Evolutionary conservation across 1,284 basidiomycete genomes (phyloP).

Genomic region (Ustilago loliicola): DNA sequence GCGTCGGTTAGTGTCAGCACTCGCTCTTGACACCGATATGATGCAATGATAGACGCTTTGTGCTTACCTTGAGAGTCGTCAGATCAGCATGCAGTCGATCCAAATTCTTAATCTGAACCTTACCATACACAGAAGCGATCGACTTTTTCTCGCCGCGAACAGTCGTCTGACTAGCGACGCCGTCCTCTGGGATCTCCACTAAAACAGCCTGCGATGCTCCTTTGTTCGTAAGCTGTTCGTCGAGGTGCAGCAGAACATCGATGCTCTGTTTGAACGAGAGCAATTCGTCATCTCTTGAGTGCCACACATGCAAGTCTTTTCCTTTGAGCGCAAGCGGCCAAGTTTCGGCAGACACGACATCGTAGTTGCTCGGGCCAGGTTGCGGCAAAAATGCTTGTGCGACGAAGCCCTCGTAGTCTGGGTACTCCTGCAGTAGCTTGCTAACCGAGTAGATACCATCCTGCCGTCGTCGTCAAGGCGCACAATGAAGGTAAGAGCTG

Average conservation of each 20-base stretch:
- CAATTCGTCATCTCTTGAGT: conserved; percentile 44
- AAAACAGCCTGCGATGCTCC: neutral
- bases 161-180: conserved; percentile 22
- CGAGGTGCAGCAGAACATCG: conserved; percentile 29
- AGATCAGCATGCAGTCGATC: conserved; percentile 23
- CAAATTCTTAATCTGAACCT: conserved; percentile 17
- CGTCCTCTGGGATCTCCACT: conserved; percentile 31
- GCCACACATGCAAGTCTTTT: conserved; percentile 41
- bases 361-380: conserved; percentile 36
- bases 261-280: conserved; percentile 48
- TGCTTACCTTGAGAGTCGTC: conserved; percentile 26
- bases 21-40: neutral
- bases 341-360: conserved; percentile 32
- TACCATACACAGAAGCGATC: conserved; percentile 18
- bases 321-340: conserved; percentile 31
- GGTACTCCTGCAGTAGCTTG: conserved; percentile 38
- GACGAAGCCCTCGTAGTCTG: conserved; percentile 47
- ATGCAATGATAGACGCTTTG: neutral
- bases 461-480: conserved; percentile 3
- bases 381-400: conserved; percentile 46
- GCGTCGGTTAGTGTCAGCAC: neutral
- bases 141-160: conserved; percentile 35
- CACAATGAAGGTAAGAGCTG: neutral
- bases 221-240: conserved; percentile 5
- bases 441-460: conserved; percentile 44